Evolutionary conservation across 2,329 filamentous ascomycete species (phyloP).

Genomic region (Leptographium lundbergii): DNA sequence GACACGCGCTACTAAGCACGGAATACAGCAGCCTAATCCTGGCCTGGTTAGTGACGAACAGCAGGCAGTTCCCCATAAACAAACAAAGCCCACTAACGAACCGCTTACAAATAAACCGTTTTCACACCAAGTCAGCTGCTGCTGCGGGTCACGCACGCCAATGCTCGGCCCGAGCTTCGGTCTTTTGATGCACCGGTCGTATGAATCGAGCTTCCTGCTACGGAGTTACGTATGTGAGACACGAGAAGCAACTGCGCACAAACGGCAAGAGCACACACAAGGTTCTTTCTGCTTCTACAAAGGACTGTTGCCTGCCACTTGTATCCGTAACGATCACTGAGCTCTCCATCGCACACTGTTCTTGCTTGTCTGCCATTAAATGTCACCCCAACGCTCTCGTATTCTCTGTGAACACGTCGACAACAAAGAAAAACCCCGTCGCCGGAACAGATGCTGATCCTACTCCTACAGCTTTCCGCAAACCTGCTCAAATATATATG

Average conservation of each 20-base stretch:
- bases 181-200: no score
- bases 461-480: neutral
- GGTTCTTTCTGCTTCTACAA: neutral
- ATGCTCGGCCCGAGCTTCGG: no score
- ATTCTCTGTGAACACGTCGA: neutral
- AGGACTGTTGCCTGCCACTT: neutral
- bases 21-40: neutral
- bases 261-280: neutral
- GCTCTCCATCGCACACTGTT: neutral
- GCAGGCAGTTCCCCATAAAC: neutral
- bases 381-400: neutral
- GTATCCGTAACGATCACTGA: neutral
- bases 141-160: no score
- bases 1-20: neutral
- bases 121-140: no score
- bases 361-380: neutral
- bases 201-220: no score
- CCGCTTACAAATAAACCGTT: neutral
- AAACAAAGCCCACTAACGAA: neutral
- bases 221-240: no score
- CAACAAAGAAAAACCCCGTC: neutral
- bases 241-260: no score
- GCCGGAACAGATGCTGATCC: neutral
- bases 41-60: neutral
- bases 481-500: neutral